Evolutionary conservation across 768 basidiomycete species (phyloP).

Genomic region (Lentinula sp.): DNA sequence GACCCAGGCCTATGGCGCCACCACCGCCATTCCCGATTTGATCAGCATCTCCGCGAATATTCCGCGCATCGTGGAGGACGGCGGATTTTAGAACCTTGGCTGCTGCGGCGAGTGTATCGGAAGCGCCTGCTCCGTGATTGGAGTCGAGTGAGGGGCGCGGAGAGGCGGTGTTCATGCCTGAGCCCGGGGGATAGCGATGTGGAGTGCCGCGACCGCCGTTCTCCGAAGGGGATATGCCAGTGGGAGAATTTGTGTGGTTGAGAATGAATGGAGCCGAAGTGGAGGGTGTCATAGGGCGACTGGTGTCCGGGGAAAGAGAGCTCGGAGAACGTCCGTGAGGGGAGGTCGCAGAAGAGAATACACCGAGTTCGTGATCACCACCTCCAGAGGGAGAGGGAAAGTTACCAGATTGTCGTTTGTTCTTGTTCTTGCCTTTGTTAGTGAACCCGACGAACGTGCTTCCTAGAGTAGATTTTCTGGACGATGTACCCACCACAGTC

Average conservation of each 20-base stretch:
- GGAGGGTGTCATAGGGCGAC: slow-evolving; percentile 7
- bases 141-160: neutral
- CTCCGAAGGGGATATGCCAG: neutral
- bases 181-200: slow-evolving; percentile 9
- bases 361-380: slow-evolving; percentile 11
- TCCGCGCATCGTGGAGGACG: slow-evolving; percentile 71
- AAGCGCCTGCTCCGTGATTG: slow-evolving; percentile 16
- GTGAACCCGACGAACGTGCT: neutral
- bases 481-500: slow-evolving; percentile 8
- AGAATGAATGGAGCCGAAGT: slow-evolving; percentile 4
- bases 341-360: neutral
- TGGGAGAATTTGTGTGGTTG: neutral
- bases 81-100: slow-evolving; percentile 65
- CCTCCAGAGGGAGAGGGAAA: slow-evolving; percentile 7
- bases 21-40: slow-evolving; percentile 34
- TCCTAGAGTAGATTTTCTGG: slow-evolving; percentile 23
- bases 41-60: slow-evolving; percentile 48
- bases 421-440: slow-evolving; percentile 14
- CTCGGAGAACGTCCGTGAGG: neutral
- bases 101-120: slow-evolving; percentile 42
- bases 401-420: slow-evolving; percentile 7
- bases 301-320: slow-evolving; percentile 9
- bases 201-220: neutral
- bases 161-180: slow-evolving; percentile 10
- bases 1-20: neutral